Evolutionary conservation across 345 rosid genomes (phyloP), one percentile per base, ranked within the genome.

Genomic region (Mercurialis annua): DNA sequence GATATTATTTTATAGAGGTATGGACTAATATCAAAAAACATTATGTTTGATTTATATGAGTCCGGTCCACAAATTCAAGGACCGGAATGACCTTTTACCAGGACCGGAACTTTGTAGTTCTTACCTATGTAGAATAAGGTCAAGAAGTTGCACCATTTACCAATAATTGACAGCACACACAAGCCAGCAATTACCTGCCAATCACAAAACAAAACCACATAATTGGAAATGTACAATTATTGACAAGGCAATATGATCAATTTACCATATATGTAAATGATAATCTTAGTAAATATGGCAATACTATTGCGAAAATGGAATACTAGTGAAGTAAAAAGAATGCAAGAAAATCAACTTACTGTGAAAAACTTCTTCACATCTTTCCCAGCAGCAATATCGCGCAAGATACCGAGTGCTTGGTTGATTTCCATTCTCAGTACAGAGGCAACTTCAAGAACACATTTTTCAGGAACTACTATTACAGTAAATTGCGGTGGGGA

Each of bases 101-200:
- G n/a, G 12, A 38, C n/a, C n/a, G n/a, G n/a, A n/a, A n/a, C n/a
- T n/a, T n/a, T n/a, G n/a, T n/a, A n/a, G 27, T 24, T 61, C 70
- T 69, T 89, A 91, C 99, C 87, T 58, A 87, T 73, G 76, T 91
- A 94, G 78, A 87, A 69, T 78, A 94, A 78, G 55, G 98, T 82
- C 83, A 91, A 73, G 89, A 89, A 89, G 76, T 81, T 91, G 80
- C 83, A 86, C 64, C 88, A 85, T 68, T 65, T 84, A 18, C 99
- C 98, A 5, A 85, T 72, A 18, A 87, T 71, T 0, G 99, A 89
- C 74, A 91, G 64, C 11, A 89, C 69, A 93, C 96, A 91, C 68
- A 94, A 67, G 49, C 89, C 92, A 23, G 82, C 75, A 55, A 85
- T 74, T 69, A 81, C 90, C 99, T 84, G 70, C 29, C 53, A 59